Base-by-base conservation (phyloP, 2,329 filamentous ascomycete genomes). In the Talaromyces verruculosus region DNA sequence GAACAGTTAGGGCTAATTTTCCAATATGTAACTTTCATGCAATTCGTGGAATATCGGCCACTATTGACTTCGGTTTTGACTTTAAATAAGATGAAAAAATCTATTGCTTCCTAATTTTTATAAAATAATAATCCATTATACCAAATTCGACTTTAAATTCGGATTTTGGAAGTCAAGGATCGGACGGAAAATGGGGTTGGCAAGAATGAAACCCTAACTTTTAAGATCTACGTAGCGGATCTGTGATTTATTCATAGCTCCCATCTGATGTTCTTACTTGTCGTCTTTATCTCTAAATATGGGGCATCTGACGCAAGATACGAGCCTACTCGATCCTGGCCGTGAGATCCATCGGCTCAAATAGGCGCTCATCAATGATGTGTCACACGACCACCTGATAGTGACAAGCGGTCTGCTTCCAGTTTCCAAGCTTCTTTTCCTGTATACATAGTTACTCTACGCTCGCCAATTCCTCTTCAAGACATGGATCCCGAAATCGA, bases 401-500 rank as follows among this genome's bases (percentile, higher is more conserved):
- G 47, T 28, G 25, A 51, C 25, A 17, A 30, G 13, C 25, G 13
- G 25, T 51, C 25, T 51, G 7, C 25, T 30, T 28, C 15, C 15
- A 7, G 19, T 15, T 49, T 45, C n/a, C 6, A 19, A 22, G 2
- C 41, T 45, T 11, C 13, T 53, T 51, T 17, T 51, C 47, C 19
- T 28, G 25, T 51, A 15, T 8, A 15, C 13, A 28, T 15, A 28
- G 7, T 28, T 8, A 15, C 47, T 51, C 4, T 51, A 28, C 13
- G 19, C 11, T 5, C 2, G 10, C 2, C 15, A n/a, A 2, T 33
- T n/a, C 5, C 10, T 5, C 7, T 53, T n/a, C 17, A 33, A 33
- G 6, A n/a, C 6, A 60, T 60, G 57, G 43, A 49, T 13, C 6
- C 60, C 6, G 43, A 51, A n/a, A 75, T 63, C 15, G 28, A 47